Evolutionary conservation across 306 rosid genomes (phyloP).

Genomic region (Urtica urens): DNA sequence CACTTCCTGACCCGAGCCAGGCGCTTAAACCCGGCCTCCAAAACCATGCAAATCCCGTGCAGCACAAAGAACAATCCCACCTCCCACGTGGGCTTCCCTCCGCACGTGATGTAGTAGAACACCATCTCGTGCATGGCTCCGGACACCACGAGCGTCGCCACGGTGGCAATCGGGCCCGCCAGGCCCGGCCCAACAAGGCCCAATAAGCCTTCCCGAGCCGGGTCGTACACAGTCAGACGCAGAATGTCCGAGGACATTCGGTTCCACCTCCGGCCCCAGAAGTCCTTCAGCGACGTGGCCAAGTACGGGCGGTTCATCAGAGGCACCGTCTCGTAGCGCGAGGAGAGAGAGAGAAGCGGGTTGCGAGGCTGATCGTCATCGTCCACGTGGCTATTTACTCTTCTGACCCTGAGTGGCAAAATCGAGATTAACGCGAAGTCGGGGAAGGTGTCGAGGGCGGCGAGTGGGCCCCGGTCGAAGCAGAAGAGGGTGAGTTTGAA

Average conservation of each 20-base stretch:
- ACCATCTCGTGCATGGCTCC: conserved; percentile 14
- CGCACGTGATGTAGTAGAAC: conserved; percentile 15
- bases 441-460: background rate
- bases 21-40: conserved; percentile 2
- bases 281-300: conserved; percentile 19
- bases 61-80: conserved; percentile 15
- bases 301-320: conserved; percentile 12
- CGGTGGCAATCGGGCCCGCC: conserved; percentile 3
- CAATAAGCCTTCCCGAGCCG: conserved; percentile 1
- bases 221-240: conserved; percentile 7
- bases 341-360: background rate
- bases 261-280: conserved; percentile 25
- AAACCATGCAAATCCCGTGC: conserved; percentile 9
- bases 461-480: conserved; percentile 15
- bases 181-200: background rate
- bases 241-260: conserved; percentile 7
- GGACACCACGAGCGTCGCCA: conserved; percentile 7
- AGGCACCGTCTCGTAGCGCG: conserved; percentile 4
- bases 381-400: background rate
- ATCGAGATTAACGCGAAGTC: conserved; percentile 2
- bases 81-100: conserved; percentile 16
- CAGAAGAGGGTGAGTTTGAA: conserved; percentile 20
- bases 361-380: background rate
- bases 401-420: conserved; percentile 11
- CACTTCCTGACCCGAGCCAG: background rate